Evolutionary conservation across 2,329 filamentous ascomycete genomes (phyloP).

Genomic region (Septoria petroselini): DNA sequence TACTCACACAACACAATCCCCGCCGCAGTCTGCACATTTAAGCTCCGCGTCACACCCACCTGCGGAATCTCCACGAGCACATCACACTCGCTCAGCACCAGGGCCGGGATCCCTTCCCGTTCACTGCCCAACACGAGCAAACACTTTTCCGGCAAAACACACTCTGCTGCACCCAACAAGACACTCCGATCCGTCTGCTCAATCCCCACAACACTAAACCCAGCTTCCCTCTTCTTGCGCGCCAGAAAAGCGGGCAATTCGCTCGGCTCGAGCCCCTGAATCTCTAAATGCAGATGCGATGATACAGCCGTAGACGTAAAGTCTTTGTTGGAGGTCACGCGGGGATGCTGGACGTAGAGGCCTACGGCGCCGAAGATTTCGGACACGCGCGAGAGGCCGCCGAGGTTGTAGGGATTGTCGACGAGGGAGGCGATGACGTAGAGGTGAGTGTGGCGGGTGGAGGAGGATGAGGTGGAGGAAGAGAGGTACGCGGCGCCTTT

Average conservation of each 20-base stretch:
- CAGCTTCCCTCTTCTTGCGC: constrained; percentile 45
- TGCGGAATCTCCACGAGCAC: constrained; percentile 54
- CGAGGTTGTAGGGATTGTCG: constrained; percentile 51
- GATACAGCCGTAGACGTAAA: constrained; percentile 52
- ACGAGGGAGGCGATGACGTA: constrained; percentile 52
- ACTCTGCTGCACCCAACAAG: constrained; percentile 41
- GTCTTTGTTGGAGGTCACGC: constrained; percentile 46
- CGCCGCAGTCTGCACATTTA: constrained; percentile 56
- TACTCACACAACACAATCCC: constrained; percentile 53
- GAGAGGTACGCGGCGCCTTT: constrained; percentile 49
- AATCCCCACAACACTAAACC: constrained; percentile 52
- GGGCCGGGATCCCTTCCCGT: constrained; percentile 50
- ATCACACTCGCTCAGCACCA: constrained; percentile 50
- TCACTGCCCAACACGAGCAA: constrained; percentile 51
- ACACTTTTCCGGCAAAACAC: constrained; percentile 37
- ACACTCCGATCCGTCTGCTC: constrained; percentile 54
- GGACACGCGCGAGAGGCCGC: constrained; percentile 50
- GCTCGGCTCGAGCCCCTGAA: constrained; percentile 36
- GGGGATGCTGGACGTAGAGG: constrained; percentile 45
- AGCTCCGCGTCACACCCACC: constrained; percentile 51
- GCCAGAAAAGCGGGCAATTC: constrained; percentile 40
- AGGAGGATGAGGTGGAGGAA: constrained; percentile 35
- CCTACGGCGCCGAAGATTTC: constrained; percentile 52
- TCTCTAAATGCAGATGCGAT: constrained; percentile 50
- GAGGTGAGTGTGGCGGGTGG: constrained; percentile 35